Evolutionary conservation across 257 asterid species (phyloP), one percentile per base, ranked within the genome.

Genomic region (Handroanthus guayacan): DNA sequence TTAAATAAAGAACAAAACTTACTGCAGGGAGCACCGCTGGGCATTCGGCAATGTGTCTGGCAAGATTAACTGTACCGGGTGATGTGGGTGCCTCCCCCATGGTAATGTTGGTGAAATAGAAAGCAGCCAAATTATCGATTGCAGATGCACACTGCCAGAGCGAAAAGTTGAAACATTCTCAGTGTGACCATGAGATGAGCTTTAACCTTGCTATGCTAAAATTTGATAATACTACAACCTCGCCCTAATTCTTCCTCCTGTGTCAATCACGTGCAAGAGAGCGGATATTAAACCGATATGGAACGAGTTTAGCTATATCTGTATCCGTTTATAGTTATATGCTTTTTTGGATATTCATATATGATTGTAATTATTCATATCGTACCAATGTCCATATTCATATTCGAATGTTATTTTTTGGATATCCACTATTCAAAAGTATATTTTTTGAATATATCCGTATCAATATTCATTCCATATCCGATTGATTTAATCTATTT

Each of bases 21-120:
- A 95, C 98, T 84, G 88, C 97, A 71, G 97, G 96, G 66, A 95
- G 92, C 85, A 92, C 75, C 69, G 87, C 86, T 7, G 97, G 94
- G 84, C 72, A 47, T 47, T 56, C 54, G 14, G 13, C 14, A 69
- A 62, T 47, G 74, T 62, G 58, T 44, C 76, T 54, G 60, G 34
- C 13, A 44, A 13, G 91, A 84, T 85, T 92, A 78, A 83, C 78
- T 36, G 98, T 93, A 79, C 92, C 87, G 16, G 97, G 88, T 79
- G 93, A 88, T 75, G 89, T 78, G 72, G 94, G 86, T 9, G 88
- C 81, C 72, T 91, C 97, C 69, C 97, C 98, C 84, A 80, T 83
- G 69, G 97, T 91, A 65, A 95, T 86, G 82, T 90, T 87, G 76
- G 87, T 90, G 83, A 95, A 92, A 87, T 95, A 95, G 85, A 80